These are phyloP conservation scores for Colletotrichum sp. DNA, from an alignment of 2,329 filamentous ascomycete species.

Conservation along the genomic window DNA sequence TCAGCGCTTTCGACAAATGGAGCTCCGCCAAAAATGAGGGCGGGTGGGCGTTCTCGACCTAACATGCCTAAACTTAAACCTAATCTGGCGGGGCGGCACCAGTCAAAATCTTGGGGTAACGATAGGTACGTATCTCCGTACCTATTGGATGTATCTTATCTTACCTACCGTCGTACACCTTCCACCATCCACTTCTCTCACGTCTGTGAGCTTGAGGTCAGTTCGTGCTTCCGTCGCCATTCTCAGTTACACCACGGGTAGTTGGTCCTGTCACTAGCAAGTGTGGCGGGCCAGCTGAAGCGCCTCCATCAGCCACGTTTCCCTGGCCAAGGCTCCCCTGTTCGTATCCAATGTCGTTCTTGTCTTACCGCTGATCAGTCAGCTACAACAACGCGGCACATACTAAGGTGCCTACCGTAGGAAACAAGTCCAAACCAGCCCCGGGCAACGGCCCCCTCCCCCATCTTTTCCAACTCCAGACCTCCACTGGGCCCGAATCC, in stretches of 20 bases:
- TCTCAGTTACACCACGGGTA: neutral
- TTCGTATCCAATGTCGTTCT: neutral
- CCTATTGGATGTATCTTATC: neutral
- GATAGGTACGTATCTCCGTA: neutral
- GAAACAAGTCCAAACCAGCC: neutral
- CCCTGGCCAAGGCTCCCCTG: neutral
- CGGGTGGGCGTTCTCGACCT: neutral
- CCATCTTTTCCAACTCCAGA: neutral
- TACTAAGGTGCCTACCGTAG: neutral
- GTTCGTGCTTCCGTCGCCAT: neutral
- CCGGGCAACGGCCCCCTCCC: neutral
- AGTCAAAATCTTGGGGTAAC: slow-evolving; percentile 1
- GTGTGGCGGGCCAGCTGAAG: neutral
- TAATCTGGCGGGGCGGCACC: slow-evolving; percentile 15
- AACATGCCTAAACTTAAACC: slow-evolving; percentile 18
- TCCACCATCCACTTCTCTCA: neutral
- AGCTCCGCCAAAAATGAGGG: neutral
- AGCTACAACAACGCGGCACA: neutral
- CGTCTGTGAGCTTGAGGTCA: neutral
- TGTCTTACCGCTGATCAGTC: neutral
- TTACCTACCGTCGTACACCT: neutral
- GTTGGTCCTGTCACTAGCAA: neutral
- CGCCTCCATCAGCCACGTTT: neutral
- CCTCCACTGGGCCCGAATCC: neutral
- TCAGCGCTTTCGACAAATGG: neutral